Base-by-base conservation (phyloP, 2,329 filamentous ascomycete species). In the Allantophomopsis cytisporea region DNA sequence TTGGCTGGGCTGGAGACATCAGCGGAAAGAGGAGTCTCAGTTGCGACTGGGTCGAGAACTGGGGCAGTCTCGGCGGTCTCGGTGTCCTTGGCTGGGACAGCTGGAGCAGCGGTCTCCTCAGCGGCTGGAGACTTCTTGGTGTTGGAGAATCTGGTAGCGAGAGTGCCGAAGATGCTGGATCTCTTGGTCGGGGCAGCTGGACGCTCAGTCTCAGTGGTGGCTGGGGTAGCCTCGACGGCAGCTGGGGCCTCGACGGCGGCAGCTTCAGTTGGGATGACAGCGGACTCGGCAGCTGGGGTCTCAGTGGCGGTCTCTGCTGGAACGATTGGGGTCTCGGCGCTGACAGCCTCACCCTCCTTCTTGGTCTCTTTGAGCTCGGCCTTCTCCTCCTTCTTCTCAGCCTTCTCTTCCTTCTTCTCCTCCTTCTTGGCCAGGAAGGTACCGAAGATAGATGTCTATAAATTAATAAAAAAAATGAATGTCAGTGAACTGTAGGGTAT, bases 361-460 rank as follows among this genome's bases (percentile, higher is more conserved):
- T 36, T 53, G 23, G 54, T 55, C 21, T 51, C 49, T 41, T 59
- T 56, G 3, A 37, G 42, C 30, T 54, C 45, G 7, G 44, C 40
- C 38, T 48, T 46, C 21, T 50, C 47, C 18, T 46, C 44, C 54
- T 56, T 54, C 43, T 51, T 47, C 36, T 56, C 54, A 17, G 60
- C 61, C 40, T 61, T 54, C 42, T 65, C 61, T 42, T 69, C 66
- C 62, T 74, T 74, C 63, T 73, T 71, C 52, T 53, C 62, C 7
- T 28, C 23, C 23, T 28, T 28, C 23, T 28, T 28, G 11, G 5
- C 23, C 23, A 28, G 3, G 21, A 30, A 31, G 14, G 2, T 31
- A 47, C 67, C 69, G 52, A 79, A 76, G 61, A 76, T 69, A 36
- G 23, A 28, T 28, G 23, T 10, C 23, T 28, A 20, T 20, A 20